Conservation (phyloP, 352 stramenopile genomes). For the Pythium angustatum region DNA sequence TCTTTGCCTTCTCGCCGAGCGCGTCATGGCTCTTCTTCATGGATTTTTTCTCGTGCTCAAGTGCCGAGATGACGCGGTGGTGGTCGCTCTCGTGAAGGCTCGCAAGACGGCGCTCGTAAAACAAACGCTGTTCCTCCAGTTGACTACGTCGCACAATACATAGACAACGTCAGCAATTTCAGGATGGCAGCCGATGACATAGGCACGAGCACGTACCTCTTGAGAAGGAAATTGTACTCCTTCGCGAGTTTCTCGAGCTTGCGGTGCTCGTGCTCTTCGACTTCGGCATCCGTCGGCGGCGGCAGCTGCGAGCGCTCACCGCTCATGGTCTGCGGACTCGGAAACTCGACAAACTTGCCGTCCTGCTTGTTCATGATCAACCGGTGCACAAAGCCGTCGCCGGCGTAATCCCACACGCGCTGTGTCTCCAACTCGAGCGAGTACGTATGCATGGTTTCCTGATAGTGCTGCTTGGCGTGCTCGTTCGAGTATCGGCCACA, state of each 20-base stretch:
- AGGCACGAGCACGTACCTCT: constrained; percentile 52
- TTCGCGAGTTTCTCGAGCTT: constrained; percentile 96
- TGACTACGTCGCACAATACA: constrained; percentile 52
- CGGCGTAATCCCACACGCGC: constrained; percentile 96
- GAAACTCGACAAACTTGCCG: constrained; percentile 96
- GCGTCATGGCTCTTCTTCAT: constrained; percentile 72
- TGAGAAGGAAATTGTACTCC: constrained; percentile 97
- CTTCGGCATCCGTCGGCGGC: constrained; percentile 65
- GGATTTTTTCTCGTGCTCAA: constrained; percentile 84
- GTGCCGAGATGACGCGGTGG: constrained; percentile 47
- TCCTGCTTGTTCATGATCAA: constrained; percentile 90
- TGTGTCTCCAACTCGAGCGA: constrained; percentile 95
- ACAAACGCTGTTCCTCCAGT: constrained; percentile 94
- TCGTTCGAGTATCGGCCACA: constrained; percentile 95
- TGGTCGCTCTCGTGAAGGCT: constrained; percentile 59
- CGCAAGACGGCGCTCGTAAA: constrained; percentile 87
- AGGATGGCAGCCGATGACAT: neutral
- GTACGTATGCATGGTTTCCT: constrained; percentile 93
- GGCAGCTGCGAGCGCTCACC: constrained; percentile 71
- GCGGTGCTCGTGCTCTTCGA: constrained; percentile 91
- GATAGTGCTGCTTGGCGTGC: constrained; percentile 94
- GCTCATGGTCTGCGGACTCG: constrained; percentile 77
- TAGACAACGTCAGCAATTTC: neutral
- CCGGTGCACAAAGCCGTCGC: constrained; percentile 87
- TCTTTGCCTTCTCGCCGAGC: constrained; percentile 65